Conservation (phyloP, 257 asterid species). For the Solanum rostratum region DNA sequence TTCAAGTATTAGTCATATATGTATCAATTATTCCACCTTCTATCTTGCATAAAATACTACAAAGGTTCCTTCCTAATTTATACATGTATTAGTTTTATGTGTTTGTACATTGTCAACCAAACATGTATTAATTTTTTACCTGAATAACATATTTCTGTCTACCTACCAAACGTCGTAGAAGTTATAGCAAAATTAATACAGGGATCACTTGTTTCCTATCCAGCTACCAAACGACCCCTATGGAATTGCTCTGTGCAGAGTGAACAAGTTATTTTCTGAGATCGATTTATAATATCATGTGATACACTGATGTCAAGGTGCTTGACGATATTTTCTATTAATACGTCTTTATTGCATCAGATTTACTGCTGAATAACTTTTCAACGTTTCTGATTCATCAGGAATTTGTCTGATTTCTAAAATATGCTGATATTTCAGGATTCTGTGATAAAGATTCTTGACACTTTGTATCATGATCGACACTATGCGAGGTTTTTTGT, state of each 20-base stretch:
- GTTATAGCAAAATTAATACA: too few species aligned
- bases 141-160: too few species aligned
- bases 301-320: not conserved
- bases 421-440: constrained; percentile 46
- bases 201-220: too few species aligned
- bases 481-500: constrained; percentile 82
- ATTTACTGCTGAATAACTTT: not conserved
- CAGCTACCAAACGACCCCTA: too few species aligned
- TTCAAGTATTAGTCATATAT: too few species aligned
- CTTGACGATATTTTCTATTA: not conserved
- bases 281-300: not conserved
- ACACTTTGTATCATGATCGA: constrained; percentile 73
- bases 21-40: too few species aligned
- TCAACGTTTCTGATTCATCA: not conserved
- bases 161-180: too few species aligned
- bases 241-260: not conserved
- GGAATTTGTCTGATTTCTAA: not conserved
- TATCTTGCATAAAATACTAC: too few species aligned
- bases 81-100: too few species aligned
- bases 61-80: too few species aligned
- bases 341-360: not conserved
- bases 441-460: constrained; percentile 81
- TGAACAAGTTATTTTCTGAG: not conserved
- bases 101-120: too few species aligned
- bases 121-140: too few species aligned